Base-by-base conservation (phyloP, 2,329 filamentous ascomycete species). In the Lecanoromycetidae sp. region DNA sequence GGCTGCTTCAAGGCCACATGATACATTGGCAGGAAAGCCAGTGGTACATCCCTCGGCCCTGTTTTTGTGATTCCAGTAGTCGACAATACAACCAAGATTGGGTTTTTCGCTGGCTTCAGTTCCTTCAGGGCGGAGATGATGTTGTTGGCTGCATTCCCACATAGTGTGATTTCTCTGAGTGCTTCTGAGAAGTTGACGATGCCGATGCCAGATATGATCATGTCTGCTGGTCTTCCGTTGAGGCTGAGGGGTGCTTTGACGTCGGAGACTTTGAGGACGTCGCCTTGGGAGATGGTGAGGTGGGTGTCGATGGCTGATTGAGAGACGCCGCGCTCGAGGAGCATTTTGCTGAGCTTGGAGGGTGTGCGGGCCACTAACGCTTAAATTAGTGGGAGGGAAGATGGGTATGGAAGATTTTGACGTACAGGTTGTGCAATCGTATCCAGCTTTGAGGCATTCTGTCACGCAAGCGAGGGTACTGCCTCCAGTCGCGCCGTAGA, bases 401-500 rank as follows among this genome's bases (percentile, higher is more conserved):
- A 3, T 22, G n/a, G 35, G 26, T 1, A 25, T n/a, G 26, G 25
- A 13, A 35, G 30, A 22, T 10, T 9, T 9, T 9, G 27, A 34
- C 29, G 5, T 35, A 47, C 45, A 35, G 12, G 69, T 72, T 40
- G 69, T 60, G 60, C 71, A 74, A 6, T 56, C 60, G 56, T 70
- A 65, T 27, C 69, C 68, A 9, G 66, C 67, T 13, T 64, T 61
- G 7, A 77, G 67, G 22, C 66, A 61, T 33, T 63, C 62, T 20
- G 64, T 64, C 33, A 77, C 67, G 13, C 66, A 63, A 2, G 71
- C 61, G 47, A 74, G 66, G 44, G 67, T 71, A 52, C 64, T 65
- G 39, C 74, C 74, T 27, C 66, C 68, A 19, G 69, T 75, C 34
- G 72, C 70, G 49, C 75, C 75, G 44, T 77, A 65, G 62, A 77